phyloP scores from a whole-genome alignment of 305 asterid species.

The Fraxinus greggii region DNA sequence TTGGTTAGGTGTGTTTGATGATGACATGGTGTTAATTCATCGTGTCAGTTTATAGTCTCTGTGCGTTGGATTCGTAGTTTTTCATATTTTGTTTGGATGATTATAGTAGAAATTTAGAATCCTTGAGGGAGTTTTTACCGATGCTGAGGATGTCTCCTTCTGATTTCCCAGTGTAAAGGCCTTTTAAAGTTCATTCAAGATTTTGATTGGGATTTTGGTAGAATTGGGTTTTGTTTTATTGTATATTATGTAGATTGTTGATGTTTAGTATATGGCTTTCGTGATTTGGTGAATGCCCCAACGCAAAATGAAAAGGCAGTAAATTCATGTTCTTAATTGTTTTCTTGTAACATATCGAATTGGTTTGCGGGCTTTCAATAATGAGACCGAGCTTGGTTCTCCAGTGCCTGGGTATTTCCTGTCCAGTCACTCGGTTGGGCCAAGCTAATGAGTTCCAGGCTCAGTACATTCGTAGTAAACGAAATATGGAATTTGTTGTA shows the following conservation, averaged over 20 bases:
- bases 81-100: not conserved
- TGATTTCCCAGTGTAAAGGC: conserved; percentile 1
- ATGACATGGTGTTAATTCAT: not conserved
- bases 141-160: conserved; percentile 1
- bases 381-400: not conserved
- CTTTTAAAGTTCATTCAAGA: not conserved
- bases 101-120: not conserved
- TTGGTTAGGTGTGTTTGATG: not conserved
- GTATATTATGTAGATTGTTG: not conserved
- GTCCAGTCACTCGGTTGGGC: not conserved
- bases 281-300: not conserved
- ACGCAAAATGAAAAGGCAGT: not conserved
- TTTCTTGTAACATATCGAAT: not conserved
- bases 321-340: not conserved
- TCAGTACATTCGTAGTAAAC: not conserved
- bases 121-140: conserved; percentile 13
- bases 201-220: not conserved
- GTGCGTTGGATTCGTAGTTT: not conserved
- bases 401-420: not conserved
- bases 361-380: not conserved
- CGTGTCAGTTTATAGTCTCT: not conserved
- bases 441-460: not conserved
- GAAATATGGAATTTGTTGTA: not conserved
- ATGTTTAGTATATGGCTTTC: not conserved
- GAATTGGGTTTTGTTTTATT: not conserved